Percentiles rank a stretch among this genome's conserved stretches.
Conservation (phyloP, 306 rosid genomes). For the Sphenostylis stenocarpa region DNA sequence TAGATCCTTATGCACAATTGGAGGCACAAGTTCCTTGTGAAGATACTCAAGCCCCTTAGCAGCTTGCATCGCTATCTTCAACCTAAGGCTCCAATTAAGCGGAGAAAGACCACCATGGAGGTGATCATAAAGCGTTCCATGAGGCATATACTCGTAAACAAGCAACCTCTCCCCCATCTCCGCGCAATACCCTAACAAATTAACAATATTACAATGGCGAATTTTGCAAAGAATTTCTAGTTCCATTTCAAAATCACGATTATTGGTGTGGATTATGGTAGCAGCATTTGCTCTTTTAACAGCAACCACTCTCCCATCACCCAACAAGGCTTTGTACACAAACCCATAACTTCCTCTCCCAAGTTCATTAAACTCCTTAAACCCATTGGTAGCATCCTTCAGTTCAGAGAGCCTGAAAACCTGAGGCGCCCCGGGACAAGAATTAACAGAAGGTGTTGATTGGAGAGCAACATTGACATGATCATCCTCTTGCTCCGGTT, state of each 20-base stretch:
- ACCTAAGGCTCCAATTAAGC: slow-evolving; percentile 69
- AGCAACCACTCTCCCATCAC: slow-evolving; percentile 82
- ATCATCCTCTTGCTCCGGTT: slow-evolving; percentile 52
- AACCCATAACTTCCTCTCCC: slow-evolving; percentile 95
- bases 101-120: slow-evolving; percentile 94
- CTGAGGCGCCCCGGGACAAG: slow-evolving; percentile 85
- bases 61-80: slow-evolving; percentile 74
- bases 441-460: slow-evolving; percentile 35
- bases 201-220: slow-evolving; percentile 73
- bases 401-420: slow-evolving; percentile 86
- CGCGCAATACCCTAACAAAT: slow-evolving; percentile 83
- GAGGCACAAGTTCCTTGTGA: slow-evolving; percentile 72
- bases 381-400: slow-evolving; percentile 94
- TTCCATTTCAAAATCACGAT: slow-evolving; percentile 86
- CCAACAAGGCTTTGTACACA: slow-evolving; percentile 79
- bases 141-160: slow-evolving; percentile 89
- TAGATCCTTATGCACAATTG: slow-evolving; percentile 70
- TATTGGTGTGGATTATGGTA: slow-evolving; percentile 82
- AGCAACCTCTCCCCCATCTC: slow-evolving; percentile 98
- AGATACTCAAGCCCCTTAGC: slow-evolving; percentile 88
- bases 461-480: slow-evolving; percentile 36
- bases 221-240: slow-evolving; percentile 80
- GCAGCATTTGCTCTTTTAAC: slow-evolving; percentile 95
- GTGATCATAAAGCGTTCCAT: slow-evolving; percentile 85
- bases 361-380: slow-evolving; percentile 93